A percentile compares a stretch with the other conserved stretches of the same genome.
These are phyloP conservation scores for Talaromyces atroroseus DNA, from an alignment of 2,329 filamentous ascomycete genomes.

Conservation along the genomic window DNA sequence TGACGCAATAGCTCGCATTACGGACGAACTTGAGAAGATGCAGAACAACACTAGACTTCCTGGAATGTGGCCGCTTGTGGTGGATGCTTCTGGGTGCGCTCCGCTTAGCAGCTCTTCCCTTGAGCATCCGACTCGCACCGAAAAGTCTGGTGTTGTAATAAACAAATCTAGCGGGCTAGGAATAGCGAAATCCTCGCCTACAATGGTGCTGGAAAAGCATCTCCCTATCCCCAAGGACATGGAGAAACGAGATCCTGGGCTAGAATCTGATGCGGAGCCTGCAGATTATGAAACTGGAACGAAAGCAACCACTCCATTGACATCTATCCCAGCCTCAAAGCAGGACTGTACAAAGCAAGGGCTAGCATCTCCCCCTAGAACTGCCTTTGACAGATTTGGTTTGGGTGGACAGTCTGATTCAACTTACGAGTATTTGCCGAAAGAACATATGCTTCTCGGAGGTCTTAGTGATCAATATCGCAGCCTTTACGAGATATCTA, in stretches of 20 bases:
- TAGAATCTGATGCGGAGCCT: constrained; percentile 24
- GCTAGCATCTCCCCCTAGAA: constrained; percentile 30
- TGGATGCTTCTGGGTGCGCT: constrained; percentile 78
- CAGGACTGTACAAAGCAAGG: constrained; percentile 36
- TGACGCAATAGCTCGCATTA: constrained; percentile 81
- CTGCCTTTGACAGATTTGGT: constrained; percentile 34
- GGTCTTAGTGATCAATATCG: constrained; percentile 39
- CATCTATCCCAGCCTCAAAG: constrained; percentile 1
- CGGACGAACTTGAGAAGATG: constrained; percentile 68
- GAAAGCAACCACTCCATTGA: constrained; percentile 6
- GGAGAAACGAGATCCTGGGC: constrained; percentile 20
- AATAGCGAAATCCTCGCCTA: constrained; percentile 3
- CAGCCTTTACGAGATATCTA: constrained; percentile 39
- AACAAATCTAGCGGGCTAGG: neutral
- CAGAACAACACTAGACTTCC: constrained; percentile 66
- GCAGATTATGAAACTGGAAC: constrained; percentile 20
- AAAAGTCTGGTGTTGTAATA: constrained; percentile 17
- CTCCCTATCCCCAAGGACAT: constrained; percentile 15
- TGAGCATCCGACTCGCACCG: constrained; percentile 17
- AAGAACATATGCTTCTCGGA: constrained; percentile 44
- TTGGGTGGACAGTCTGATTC: constrained; percentile 45
- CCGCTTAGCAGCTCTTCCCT: neutral
- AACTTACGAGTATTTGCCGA: constrained; percentile 48
- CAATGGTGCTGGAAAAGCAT: neutral
- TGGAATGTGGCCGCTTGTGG: constrained; percentile 71